phyloP scores from a whole-genome alignment of 2,329 filamentous ascomycete species.

The Hortaea werneckii region DNA sequence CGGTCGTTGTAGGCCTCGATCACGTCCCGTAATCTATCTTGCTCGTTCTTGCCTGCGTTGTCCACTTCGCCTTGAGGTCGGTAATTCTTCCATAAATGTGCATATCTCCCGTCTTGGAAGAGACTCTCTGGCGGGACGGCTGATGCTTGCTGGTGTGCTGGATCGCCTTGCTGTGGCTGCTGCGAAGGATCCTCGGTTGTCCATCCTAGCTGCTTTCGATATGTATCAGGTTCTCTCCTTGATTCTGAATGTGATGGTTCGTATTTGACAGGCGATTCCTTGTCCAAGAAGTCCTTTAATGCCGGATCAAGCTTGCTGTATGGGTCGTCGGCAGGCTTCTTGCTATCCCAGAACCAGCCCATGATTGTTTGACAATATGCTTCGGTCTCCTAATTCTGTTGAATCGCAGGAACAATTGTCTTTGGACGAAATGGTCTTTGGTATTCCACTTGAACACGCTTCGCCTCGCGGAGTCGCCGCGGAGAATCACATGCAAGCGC shows the following conservation, averaged over 20 bases:
- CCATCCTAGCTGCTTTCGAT: slow-evolving; percentile 22
- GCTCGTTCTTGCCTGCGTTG: slow-evolving; percentile 58
- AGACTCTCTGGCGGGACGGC: slow-evolving; percentile 45
- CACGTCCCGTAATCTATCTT: slow-evolving; percentile 71
- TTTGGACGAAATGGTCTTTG: background rate
- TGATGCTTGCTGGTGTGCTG: slow-evolving; percentile 1
- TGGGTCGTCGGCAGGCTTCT: slow-evolving; percentile 43
- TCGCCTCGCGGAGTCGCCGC: background rate
- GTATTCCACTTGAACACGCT: background rate
- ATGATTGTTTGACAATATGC: slow-evolving; percentile 27
- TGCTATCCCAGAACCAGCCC: slow-evolving; percentile 55
- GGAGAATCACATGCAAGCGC: background rate
- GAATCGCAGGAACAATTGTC: too few species aligned
- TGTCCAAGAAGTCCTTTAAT: slow-evolving; percentile 73
- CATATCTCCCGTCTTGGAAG: slow-evolving; percentile 62
- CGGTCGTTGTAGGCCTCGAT: slow-evolving; percentile 77
- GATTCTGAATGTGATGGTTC: slow-evolving; percentile 19
- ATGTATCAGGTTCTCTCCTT: slow-evolving; percentile 20
- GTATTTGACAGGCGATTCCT: slow-evolving; percentile 70
- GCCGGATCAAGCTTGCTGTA: slow-evolving; percentile 69
- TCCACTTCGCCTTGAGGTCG: slow-evolving; percentile 61
- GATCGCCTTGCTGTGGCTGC: background rate
- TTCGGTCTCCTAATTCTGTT: background rate
- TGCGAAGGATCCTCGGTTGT: slow-evolving; percentile 5
- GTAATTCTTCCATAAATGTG: slow-evolving; percentile 90